Evolutionary conservation across 129 eudicot species (phyloP).

Genomic region (Centella asiatica): DNA sequence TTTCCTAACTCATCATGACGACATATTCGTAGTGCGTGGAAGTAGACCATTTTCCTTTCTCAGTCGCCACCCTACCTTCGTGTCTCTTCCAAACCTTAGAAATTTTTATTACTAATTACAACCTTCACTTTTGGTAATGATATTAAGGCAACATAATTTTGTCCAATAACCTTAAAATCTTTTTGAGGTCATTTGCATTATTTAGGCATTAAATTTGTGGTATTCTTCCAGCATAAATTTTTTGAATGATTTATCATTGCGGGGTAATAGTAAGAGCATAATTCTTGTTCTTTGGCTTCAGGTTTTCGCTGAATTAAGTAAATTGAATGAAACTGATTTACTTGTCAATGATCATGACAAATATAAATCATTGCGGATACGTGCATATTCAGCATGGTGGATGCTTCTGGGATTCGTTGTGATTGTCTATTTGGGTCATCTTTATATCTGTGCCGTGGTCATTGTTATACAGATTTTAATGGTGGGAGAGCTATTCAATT

Average conservation of each 20-base stretch:
- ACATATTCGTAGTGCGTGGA: too few relatives aligned
- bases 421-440: constrained; percentile 71
- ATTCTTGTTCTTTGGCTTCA: constrained; percentile 15
- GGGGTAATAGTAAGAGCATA: too few relatives aligned
- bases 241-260: too few relatives aligned
- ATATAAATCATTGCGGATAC: constrained; percentile 73
- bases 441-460: constrained; percentile 69
- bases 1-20: too few relatives aligned
- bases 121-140: background rate
- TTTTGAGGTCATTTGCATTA: background rate
- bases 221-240: background rate
- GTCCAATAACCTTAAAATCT: background rate
- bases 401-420: constrained; percentile 46
- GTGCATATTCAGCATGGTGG: constrained; percentile 68
- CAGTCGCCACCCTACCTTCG: too few relatives aligned
- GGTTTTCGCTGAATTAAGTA: constrained; percentile 44
- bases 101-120: too few relatives aligned
- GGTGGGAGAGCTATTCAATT: constrained; percentile 65
- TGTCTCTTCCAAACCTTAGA: too few relatives aligned
- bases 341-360: constrained; percentile 59
- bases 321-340: constrained; percentile 39
- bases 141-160: background rate
- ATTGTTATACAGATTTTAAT: constrained; percentile 65
- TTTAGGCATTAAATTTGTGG: background rate
- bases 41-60: too few relatives aligned